A percentile compares a stretch with the other conserved stretches of the same genome.
Evolutionary conservation across 208 protist genomes (phyloP).

Genomic region (Crithidia brevicula): DNA sequence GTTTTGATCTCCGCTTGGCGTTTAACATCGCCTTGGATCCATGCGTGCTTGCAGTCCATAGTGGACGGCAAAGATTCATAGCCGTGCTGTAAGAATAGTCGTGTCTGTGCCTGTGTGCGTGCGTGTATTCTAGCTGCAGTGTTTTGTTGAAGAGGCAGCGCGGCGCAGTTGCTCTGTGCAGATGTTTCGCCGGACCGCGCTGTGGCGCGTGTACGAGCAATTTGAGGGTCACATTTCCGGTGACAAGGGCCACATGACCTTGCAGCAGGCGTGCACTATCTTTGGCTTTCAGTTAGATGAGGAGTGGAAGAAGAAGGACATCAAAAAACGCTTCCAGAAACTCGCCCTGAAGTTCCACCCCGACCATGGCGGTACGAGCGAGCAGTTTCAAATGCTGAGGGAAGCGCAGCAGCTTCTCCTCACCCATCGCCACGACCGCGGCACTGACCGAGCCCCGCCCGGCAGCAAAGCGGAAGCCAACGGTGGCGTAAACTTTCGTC

Average conservation of each 20-base stretch:
- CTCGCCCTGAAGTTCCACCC: constrained; percentile 81
- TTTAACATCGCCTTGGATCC: no score
- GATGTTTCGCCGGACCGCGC: constrained; percentile 34
- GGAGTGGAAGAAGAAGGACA: constrained; percentile 66
- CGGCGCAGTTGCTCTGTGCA: no score
- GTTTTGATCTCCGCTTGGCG: no score
- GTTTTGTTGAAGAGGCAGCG: no score
- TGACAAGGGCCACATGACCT: constrained; percentile 86
- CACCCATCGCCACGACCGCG: constrained; percentile 74
- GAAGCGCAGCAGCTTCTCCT: constrained; percentile 86
- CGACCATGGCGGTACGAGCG: constrained; percentile 79
- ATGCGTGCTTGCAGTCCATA: no score
- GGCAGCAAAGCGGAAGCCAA: constrained; percentile 18
- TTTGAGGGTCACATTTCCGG: constrained; percentile 65
- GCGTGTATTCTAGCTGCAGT: no score
- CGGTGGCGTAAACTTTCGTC: constrained; percentile 68
- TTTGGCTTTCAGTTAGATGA: constrained; percentile 89
- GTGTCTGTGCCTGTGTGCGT: no score
- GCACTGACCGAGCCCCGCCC: constrained; percentile 10
- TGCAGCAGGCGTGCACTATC: constrained; percentile 86
- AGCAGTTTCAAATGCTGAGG: constrained; percentile 83
- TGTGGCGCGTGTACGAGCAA: constrained; percentile 35
- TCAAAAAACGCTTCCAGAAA: constrained; percentile 83
- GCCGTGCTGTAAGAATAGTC: no score
- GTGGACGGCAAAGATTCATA: no score